phyloP scores from a whole-genome alignment of 345 rosid species.

The Gynandropsis gynandra region DNA sequence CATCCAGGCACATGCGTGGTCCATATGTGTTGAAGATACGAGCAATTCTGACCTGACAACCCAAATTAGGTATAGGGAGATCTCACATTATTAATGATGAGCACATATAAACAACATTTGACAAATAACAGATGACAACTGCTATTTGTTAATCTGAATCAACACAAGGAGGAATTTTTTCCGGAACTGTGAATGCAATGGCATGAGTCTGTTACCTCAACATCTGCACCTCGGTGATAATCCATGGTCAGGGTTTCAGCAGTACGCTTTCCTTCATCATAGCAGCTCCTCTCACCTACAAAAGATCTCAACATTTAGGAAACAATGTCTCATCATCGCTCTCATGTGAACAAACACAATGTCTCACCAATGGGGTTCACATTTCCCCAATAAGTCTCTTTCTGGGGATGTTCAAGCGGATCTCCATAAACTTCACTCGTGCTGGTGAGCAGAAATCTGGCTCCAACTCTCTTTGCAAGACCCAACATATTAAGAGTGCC shows the following conservation, averaged over 20 bases:
- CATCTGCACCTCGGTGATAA: slow-evolving; percentile 91
- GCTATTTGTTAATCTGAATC: neutral
- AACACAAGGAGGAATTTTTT: neutral
- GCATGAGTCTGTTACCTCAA: slow-evolving; percentile 54
- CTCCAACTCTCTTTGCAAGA: slow-evolving; percentile 97
- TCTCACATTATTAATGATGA: neutral
- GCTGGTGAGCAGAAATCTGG: slow-evolving; percentile 89
- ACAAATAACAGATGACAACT: neutral
- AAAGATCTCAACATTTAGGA: slow-evolving; percentile 1
- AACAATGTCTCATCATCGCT: slow-evolving; percentile 8
- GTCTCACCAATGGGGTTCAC: slow-evolving; percentile 97
- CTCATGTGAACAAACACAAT: neutral
- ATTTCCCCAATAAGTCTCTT: slow-evolving; percentile 97
- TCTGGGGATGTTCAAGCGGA: slow-evolving; percentile 98
- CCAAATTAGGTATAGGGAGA: slow-evolving; percentile 4
- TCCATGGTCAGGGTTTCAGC: slow-evolving; percentile 96
- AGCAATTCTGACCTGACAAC: slow-evolving; percentile 86
- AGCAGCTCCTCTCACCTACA: slow-evolving; percentile 92
- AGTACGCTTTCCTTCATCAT: slow-evolving; percentile 96
- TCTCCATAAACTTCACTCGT: slow-evolving; percentile 99
- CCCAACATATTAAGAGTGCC: slow-evolving; percentile 98
- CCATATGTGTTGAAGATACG: slow-evolving; percentile 98
- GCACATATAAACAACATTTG: neutral
- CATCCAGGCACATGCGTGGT: slow-evolving; percentile 98
- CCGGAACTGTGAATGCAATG: slow-evolving; percentile 7